These are phyloP conservation scores for Gossypium lobatum DNA, from an alignment of 441 rosid species.

Conservation along the genomic window DNA sequence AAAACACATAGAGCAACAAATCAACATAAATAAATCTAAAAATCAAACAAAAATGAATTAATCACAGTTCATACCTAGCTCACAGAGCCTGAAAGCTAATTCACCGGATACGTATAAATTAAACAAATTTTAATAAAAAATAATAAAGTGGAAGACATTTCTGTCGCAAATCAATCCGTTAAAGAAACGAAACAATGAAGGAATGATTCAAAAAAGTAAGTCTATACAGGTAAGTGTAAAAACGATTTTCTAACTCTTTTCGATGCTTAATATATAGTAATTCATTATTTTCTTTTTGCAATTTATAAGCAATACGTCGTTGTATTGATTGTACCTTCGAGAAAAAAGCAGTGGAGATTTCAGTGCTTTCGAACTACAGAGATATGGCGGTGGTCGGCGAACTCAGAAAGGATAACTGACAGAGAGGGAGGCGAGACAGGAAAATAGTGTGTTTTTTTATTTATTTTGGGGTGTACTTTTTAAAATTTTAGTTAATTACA, in stretches of 20 bases:
- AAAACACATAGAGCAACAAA: background rate
- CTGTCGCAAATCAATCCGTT: conserved; percentile 5
- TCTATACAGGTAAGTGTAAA: background rate
- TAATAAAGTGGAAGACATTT: conserved; percentile 6
- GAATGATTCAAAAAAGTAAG: background rate
- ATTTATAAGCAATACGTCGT: background rate
- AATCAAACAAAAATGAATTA: background rate
- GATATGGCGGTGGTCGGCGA: conserved; percentile 32
- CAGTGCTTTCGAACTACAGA: conserved; percentile 13
- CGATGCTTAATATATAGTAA: background rate
- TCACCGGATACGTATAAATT: background rate
- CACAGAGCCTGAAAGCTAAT: background rate
- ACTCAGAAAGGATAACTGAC: conserved; percentile 27
- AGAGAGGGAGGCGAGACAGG: conserved; percentile 15
- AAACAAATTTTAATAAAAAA: background rate
- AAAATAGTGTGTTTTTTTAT: background rate
- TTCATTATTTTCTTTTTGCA: background rate
- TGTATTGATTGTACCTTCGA: conserved; percentile 11
- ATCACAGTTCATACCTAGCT: background rate
- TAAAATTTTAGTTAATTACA: background rate
- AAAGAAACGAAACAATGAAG: background rate
- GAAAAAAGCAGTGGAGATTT: background rate
- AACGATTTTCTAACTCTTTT: background rate
- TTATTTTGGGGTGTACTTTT: background rate
- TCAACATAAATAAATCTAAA: background rate